These are phyloP conservation scores for Bisporella sp. DNA, from an alignment of 2,329 filamentous ascomycete species.

Conservation along the genomic window DNA sequence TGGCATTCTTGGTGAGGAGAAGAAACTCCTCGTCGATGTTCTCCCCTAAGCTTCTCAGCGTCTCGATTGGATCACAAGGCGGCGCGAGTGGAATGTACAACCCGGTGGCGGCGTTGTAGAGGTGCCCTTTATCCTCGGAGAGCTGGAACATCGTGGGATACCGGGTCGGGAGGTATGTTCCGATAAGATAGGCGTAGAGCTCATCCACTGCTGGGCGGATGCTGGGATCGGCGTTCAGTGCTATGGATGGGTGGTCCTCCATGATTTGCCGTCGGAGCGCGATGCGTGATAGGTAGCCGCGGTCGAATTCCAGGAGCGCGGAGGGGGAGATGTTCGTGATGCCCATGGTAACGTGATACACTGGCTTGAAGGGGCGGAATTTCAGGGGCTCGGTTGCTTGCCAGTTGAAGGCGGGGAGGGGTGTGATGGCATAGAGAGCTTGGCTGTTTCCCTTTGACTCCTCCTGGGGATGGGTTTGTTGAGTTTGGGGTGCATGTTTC, in stretches of 20 bases:
- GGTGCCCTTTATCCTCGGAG: constrained; percentile 19
- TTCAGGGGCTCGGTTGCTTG: constrained; percentile 42
- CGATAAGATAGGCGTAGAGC: constrained; percentile 47
- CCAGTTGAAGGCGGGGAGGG: constrained; percentile 44
- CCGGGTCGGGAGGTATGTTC: constrained; percentile 47
- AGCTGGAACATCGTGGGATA: constrained; percentile 46
- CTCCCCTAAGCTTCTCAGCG: constrained; percentile 40
- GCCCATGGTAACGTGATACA: constrained; percentile 60
- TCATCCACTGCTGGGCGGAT: constrained; percentile 43
- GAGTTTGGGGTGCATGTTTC: too few relatives aligned
- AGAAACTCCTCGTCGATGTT: constrained; percentile 55
- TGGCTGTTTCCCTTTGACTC: too few relatives aligned
- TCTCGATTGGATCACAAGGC: constrained; percentile 27
- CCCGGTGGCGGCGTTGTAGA: constrained; percentile 40
- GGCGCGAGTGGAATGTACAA: constrained; percentile 33
- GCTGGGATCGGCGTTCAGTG: constrained; percentile 31
- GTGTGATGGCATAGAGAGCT: constrained; percentile 7
- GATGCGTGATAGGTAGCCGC: constrained; percentile 47
- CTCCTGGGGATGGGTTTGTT: too few relatives aligned
- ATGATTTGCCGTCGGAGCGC: constrained; percentile 41
- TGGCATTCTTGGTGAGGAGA: constrained; percentile 41
- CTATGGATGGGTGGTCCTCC: constrained; percentile 32
- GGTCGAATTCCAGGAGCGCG: constrained; percentile 52
- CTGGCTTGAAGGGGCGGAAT: constrained; percentile 51
- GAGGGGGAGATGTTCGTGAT: constrained; percentile 31